Evolutionary conservation across 2,329 filamentous ascomycete species (phyloP).

Genomic region (Xylariaceae sp.): DNA sequence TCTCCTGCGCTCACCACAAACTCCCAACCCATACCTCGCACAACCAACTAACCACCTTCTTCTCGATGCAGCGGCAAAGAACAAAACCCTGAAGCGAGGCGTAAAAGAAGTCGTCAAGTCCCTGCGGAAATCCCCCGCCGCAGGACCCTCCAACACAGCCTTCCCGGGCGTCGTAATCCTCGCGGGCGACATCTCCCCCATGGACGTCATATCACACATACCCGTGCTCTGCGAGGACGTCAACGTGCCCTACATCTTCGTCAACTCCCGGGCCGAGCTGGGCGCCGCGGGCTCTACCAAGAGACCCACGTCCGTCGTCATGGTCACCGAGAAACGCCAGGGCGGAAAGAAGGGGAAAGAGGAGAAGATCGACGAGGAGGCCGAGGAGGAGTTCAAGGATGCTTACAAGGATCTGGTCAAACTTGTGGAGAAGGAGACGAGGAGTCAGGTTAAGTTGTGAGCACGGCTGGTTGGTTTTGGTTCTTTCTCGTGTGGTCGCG

Average conservation of each 20-base stretch:
- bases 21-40: no score
- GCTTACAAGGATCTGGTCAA: conserved; percentile 63
- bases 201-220: conserved; percentile 98
- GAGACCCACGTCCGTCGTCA: conserved; percentile 92
- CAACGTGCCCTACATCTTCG: conserved; percentile 94
- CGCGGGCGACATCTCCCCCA: conserved; percentile 94
- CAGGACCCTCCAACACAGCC: conserved; percentile 59
- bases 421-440: conserved; percentile 61
- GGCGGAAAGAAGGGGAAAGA: conserved; percentile 29
- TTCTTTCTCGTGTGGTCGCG: no score
- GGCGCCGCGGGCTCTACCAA: conserved; percentile 93
- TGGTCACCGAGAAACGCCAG: conserved; percentile 63
- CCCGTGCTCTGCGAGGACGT: conserved; percentile 98
- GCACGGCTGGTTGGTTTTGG: no score
- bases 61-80: conserved; percentile 82
- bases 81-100: conserved; percentile 92
- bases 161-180: conserved; percentile 80
- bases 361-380: conserved; percentile 44
- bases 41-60: conserved; percentile 16
- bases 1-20: neutral
- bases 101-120: conserved; percentile 99
- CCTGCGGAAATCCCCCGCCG: conserved; percentile 81
- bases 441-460: conserved; percentile 43
- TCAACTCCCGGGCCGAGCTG: conserved; percentile 86
- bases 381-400: conserved; percentile 58